Evolutionary conservation across 805 yeast genomes (phyloP), one percentile per base, ranked within the genome.

Genomic region (Barnettozyma populi): DNA sequence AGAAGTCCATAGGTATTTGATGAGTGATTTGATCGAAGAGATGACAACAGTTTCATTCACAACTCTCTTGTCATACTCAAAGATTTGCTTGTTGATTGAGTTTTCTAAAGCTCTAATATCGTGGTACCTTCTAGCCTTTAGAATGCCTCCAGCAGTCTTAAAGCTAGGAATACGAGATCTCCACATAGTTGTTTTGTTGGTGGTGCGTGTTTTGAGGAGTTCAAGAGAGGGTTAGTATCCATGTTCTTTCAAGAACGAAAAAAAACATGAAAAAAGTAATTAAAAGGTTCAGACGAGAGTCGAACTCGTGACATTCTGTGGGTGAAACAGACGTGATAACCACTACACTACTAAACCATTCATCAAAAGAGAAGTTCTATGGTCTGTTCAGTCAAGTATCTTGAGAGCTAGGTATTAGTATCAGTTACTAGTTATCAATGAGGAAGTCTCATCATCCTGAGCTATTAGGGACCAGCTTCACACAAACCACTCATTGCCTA

Each of bases 301-400:
- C 61, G 65, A 61, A 60, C 65, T 60, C 65, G 65, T 54, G 63
- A 60, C 65, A 59, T 61, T 60, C 65, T 61, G 63, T 56, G 65
- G 52, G 65, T 61, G 64, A 61, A 61, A 56, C 63, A 61, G 65
- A 61, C 65, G 65, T 61, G 65, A 61, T 61, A 61, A 61, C 65
- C 65, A 60, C 63, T 61, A 61, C 65, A 61, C 65, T 60, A 61
- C 65, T 59, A 57, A 57, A 60, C 65, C 64, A 32, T 21, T 39
- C 14, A 2, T 18, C 18, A n/a, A 13, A 32, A 32, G 5, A 8
- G 5, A 23, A 23, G 25, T n/a, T n/a, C n/a, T n/a, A n/a, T n/a
- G n/a, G n/a, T n/a, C n/a, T n/a, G n/a, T n/a, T n/a, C n/a, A n/a
- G n/a, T n/a, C n/a, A n/a, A n/a, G n/a, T n/a, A n/a, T n/a, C n/a